Evolutionary conservation across 352 stramenopile species (phyloP).

Genomic region (Elongisporangium undulatum): DNA sequence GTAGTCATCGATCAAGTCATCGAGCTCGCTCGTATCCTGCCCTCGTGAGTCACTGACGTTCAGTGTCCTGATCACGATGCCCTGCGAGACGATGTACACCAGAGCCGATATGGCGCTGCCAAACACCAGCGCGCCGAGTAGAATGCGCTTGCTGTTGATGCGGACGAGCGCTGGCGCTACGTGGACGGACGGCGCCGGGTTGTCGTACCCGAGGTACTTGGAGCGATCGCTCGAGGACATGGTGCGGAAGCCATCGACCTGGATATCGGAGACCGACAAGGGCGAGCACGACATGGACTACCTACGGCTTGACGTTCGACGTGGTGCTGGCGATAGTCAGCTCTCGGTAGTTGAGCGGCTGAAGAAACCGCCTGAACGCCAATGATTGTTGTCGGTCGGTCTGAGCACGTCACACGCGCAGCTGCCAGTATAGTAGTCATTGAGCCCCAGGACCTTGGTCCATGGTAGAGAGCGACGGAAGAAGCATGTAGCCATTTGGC

Average conservation of each 20-base stretch:
- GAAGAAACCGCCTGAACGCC: background rate
- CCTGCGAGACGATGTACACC: conserved; percentile 26
- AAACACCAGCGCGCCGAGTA: conserved; percentile 17
- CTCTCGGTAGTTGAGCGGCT: background rate
- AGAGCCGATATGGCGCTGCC: conserved; percentile 14
- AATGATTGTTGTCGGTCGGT: background rate
- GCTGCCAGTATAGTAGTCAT: background rate
- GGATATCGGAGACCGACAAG: background rate
- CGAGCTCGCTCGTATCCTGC: conserved; percentile 3
- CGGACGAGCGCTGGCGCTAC: conserved; percentile 39
- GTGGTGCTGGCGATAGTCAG: background rate
- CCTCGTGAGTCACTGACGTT: conserved; percentile 8
- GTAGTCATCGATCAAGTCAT: conserved; percentile 12
- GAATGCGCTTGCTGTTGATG: conserved; percentile 31
- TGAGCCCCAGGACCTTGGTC: background rate
- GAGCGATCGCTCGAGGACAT: background rate
- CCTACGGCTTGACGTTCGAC: background rate
- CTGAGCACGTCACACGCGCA: background rate
- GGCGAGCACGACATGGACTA: background rate
- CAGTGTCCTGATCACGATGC: conserved; percentile 32
- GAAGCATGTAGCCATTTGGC: background rate
- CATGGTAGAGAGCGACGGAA: background rate
- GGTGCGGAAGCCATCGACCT: background rate
- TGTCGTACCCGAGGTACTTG: background rate
- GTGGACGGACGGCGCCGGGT: conserved; percentile 1